Evolutionary conservation across 192 early-diverging fungal species (phyloP).

Genomic region (Gonapodya prolifera): DNA sequence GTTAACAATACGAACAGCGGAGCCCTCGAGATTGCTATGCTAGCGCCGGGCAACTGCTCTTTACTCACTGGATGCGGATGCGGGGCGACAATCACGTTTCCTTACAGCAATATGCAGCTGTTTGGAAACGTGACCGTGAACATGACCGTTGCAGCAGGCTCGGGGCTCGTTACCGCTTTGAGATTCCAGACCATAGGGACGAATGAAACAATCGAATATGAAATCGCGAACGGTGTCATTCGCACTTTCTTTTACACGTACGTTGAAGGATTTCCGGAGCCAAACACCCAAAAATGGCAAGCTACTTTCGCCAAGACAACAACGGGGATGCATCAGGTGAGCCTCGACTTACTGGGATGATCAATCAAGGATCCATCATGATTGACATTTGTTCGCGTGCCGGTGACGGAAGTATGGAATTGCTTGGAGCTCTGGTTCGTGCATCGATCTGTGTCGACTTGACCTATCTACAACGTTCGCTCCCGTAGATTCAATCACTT

Average conservation of each 20-base stretch:
- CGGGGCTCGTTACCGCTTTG: neutral
- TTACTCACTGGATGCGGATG: neutral
- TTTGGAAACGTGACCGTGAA: neutral
- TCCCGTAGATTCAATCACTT: neutral
- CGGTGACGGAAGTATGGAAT: neutral
- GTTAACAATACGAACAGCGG: neutral
- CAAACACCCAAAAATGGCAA: neutral
- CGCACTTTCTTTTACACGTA: neutral
- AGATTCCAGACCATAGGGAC: neutral
- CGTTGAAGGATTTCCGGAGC: neutral
- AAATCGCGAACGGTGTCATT: neutral
- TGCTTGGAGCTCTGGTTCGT: neutral
- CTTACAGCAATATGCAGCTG: neutral
- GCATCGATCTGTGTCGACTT: no score
- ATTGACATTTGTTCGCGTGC: neutral
- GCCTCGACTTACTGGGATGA: no score
- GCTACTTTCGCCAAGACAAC: neutral
- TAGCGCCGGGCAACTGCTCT: neutral
- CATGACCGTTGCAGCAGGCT: neutral
- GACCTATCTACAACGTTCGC: no score
- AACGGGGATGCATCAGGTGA: neutral
- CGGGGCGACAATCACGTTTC: neutral
- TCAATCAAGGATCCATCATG: no score
- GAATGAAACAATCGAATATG: conserved; percentile 1
- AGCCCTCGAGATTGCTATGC: neutral